Conservation (phyloP, 2,329 filamentous ascomycete genomes). For the Pseudogymnoascus verrucosus region DNA sequence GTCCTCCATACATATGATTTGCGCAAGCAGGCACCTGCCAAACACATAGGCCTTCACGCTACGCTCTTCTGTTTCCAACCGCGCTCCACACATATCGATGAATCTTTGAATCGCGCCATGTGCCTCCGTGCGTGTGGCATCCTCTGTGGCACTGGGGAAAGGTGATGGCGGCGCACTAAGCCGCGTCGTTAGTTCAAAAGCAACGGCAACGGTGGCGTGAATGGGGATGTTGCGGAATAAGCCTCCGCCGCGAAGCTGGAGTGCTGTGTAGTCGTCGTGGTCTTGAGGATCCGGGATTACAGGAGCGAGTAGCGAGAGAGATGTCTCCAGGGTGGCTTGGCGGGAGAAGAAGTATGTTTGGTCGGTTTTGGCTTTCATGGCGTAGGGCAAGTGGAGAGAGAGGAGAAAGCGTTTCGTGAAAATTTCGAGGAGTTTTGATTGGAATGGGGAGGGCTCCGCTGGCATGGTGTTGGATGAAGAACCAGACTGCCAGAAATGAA, state of each 20-base stretch:
- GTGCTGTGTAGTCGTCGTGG: conserved; percentile 26
- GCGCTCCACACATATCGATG: conserved; percentile 21
- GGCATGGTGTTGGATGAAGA: background rate
- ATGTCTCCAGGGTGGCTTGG: conserved; percentile 36
- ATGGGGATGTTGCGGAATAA: conserved; percentile 34
- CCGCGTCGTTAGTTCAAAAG: conserved; percentile 39
- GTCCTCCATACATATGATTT: conserved; percentile 25
- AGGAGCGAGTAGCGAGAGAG: conserved; percentile 20
- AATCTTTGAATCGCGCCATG: conserved; percentile 15
- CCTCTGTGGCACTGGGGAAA: conserved; percentile 19
- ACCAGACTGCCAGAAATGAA: background rate
- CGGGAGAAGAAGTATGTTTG: conserved; percentile 40
- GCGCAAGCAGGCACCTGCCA: conserved; percentile 30
- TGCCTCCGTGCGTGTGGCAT: conserved; percentile 24
- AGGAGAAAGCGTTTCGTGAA: conserved; percentile 46
- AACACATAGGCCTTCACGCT: conserved; percentile 36
- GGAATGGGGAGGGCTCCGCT: conserved; percentile 25
- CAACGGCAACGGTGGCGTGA: conserved; percentile 35
- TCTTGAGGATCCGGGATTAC: background rate
- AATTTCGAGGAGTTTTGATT: conserved; percentile 41
- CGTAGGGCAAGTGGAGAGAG: conserved; percentile 42
- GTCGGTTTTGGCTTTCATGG: conserved; percentile 31
- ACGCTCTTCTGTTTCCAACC: conserved; percentile 33
- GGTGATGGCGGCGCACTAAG: conserved; percentile 28
- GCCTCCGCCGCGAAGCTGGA: conserved; percentile 33